phyloP scores from a whole-genome alignment of 352 stramenopile species.

The Pythium folliculosum region DNA sequence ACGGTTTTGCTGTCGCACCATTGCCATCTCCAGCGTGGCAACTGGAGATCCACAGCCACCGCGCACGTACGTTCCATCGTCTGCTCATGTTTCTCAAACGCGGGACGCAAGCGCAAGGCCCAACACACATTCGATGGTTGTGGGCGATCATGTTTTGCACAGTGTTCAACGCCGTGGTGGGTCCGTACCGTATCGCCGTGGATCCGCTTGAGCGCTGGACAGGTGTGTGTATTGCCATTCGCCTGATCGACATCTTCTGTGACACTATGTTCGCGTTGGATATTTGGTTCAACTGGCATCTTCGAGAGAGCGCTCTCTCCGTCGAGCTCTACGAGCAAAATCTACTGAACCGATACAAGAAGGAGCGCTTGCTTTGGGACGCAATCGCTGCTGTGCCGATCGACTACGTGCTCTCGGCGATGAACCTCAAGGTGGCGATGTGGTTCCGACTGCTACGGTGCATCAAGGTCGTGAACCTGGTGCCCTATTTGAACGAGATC shows the following conservation, averaged over 20 bases:
- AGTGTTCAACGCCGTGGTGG: constrained; percentile 42
- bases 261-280: constrained; percentile 45
- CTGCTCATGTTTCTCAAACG: constrained; percentile 2
- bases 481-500: constrained; percentile 43
- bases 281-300: constrained; percentile 57
- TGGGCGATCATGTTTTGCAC: constrained; percentile 38
- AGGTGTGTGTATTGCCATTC: constrained; percentile 28
- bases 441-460: constrained; percentile 53
- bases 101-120: constrained; percentile 43
- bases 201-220: constrained; percentile 42
- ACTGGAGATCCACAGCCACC: background rate
- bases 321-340: constrained; percentile 61
- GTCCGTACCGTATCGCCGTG: constrained; percentile 56
- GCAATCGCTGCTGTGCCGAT: constrained; percentile 45
- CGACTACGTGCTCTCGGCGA: constrained; percentile 35
- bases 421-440: constrained; percentile 19
- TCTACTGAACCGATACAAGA: constrained; percentile 42
- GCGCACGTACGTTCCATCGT: background rate
- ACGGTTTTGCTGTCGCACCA: background rate
- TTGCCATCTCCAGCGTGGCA: background rate
- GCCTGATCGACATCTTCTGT: constrained; percentile 40
- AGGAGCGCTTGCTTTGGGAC: constrained; percentile 46
- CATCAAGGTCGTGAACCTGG: constrained; percentile 56
- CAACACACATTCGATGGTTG: constrained; percentile 47
- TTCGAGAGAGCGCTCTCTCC: constrained; percentile 43